A percentile compares a stretch with the other conserved stretches of the same genome.
phyloP scores from a whole-genome alignment of 345 rosid species.

The Viola odorata region DNA sequence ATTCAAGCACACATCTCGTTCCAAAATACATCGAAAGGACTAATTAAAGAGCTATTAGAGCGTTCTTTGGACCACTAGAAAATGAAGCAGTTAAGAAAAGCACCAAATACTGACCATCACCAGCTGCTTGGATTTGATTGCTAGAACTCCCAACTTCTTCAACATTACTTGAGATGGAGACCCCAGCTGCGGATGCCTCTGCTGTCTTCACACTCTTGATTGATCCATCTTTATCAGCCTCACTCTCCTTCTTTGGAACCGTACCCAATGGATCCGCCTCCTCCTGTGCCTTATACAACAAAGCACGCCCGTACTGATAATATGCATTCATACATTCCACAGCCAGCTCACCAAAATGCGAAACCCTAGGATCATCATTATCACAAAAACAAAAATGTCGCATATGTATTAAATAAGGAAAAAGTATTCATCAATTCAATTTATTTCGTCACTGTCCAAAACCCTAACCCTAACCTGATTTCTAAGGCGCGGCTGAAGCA shows the following conservation, averaged over 20 bases:
- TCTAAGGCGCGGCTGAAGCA: constrained; percentile 94
- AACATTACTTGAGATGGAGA: constrained; percentile 40
- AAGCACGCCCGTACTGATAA: constrained; percentile 74
- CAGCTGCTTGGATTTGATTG: constrained; percentile 38
- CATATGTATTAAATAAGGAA: background rate
- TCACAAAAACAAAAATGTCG: constrained; percentile 1
- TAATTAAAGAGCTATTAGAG: no score
- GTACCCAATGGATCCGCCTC: constrained; percentile 82
- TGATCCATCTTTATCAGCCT: constrained; percentile 28
- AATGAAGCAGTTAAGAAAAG: no score
- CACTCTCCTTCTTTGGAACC: constrained; percentile 62
- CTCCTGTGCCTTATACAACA: constrained; percentile 82
- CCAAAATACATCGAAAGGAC: no score
- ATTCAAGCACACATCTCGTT: no score
- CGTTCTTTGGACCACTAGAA: no score
- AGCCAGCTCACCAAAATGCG: constrained; percentile 67
- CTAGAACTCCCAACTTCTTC: constrained; percentile 47
- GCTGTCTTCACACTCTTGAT: constrained; percentile 33
- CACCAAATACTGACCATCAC: constrained; percentile 32
- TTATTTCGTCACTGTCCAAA: background rate
- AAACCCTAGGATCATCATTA: constrained; percentile 37
- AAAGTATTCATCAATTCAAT: background rate
- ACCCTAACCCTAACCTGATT: constrained; percentile 50
- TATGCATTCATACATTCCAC: constrained; percentile 60
- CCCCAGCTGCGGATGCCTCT: constrained; percentile 43